Conservation (phyloP, 169 alveolate genomes). For the Plasmodium gonderi region DNA sequence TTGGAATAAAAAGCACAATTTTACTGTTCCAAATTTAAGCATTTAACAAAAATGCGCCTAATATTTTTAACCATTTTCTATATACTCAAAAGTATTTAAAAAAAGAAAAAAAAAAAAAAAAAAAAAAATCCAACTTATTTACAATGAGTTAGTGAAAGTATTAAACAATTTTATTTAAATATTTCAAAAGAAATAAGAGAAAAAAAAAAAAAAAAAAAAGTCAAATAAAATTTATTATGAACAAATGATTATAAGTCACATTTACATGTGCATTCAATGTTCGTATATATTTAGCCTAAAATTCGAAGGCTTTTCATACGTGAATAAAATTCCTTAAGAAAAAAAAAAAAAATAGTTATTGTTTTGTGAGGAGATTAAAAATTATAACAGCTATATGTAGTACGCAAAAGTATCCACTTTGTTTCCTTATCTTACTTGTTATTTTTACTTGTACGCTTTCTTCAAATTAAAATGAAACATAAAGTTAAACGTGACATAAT, state of each 20-base stretch:
- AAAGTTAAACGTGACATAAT: conserved; percentile 68
- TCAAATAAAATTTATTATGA: too few relatives aligned
- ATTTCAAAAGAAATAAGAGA: too few relatives aligned
- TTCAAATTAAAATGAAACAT: conserved; percentile 43
- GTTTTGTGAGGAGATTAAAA: not conserved
- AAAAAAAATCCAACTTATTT: not conserved
- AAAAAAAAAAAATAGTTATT: not conserved
- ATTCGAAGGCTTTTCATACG: not conserved
- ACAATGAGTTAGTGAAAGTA: not conserved
- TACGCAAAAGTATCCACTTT: not conserved
- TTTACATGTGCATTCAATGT: too few relatives aligned
- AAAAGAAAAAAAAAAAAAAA: not conserved
- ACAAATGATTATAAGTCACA: too few relatives aligned
- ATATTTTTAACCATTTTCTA: not conserved
- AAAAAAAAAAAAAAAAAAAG: too few relatives aligned
- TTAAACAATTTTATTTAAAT: not conserved
- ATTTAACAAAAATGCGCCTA: not conserved
- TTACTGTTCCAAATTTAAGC: not conserved
- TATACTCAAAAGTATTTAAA: not conserved
- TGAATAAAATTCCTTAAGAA: not conserved
- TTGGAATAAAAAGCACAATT: not conserved
- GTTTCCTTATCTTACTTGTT: not conserved
- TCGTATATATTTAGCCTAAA: not conserved
- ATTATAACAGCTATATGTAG: not conserved
- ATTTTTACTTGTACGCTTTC: not conserved